Evolutionary conservation across 306 rosid genomes (phyloP), one percentile per base, ranked within the genome.

Genomic region (Trifolium subterraneum): DNA sequence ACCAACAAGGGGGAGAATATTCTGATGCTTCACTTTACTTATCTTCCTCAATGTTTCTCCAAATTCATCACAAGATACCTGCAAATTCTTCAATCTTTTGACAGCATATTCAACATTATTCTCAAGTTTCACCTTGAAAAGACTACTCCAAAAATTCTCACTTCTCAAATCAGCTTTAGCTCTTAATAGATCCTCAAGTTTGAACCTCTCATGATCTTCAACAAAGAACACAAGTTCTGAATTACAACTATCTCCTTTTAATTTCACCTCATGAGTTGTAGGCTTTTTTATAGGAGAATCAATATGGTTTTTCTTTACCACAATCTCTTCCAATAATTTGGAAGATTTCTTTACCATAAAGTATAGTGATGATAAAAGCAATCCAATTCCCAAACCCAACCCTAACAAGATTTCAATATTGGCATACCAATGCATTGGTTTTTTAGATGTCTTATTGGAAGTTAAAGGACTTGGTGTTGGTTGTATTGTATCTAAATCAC

Each of bases 191-290:
- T 92, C 96, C 68, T 87, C 93, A 47, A 92, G 22, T 39, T 78
- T 80, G 81, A 92, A 92, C 65, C 83, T 86, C 11, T 90, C 90
- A 12, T 84, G 73, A 76, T 86, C 83, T 64, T 80, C 90, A 54
- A 88, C 92, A 60, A 90, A 90, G 81, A 90, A 86, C 65, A 92
- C 89, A n/a, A 92, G 88, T 62, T 87, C 84, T 33, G 81, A 48
- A 31, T 29, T 31, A 14, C 4, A 15, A 29, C 7, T 29, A 10
- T 23, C 67, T 10, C 67, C 47, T 13, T 78, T 83, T 11, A 59
- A 68, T 62, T 56, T 79, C 68, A 61, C 58, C 72, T 68, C 80
- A 56, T 20, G 39, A 36, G 2, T 67, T 58, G 64, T 13, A 10
- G 79, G 42, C 18, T 68, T 60, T 67, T 62, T 68, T 4, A 44